Evolutionary conservation across 2,329 filamentous ascomycete species (phyloP), one percentile per base, ranked within the genome.

Genomic region (Emmonsia crescens): DNA sequence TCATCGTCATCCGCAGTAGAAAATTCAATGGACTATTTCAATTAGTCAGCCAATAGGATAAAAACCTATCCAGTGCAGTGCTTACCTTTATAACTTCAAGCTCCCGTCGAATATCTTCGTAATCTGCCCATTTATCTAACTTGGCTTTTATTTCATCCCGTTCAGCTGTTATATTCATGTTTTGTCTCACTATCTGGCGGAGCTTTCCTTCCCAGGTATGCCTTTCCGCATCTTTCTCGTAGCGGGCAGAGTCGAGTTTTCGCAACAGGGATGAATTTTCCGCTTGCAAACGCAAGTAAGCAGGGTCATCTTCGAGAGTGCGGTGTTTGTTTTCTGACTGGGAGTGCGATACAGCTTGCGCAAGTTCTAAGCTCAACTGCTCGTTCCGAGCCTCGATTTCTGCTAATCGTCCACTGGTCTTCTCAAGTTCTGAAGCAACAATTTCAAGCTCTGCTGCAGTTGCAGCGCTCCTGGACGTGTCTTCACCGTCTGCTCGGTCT

Each of bases 381-480:
- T 99, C 94, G 72, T 99, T 99, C 60, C 94, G 86, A 14, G 90
- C 89, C 75, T 97, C 91, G 8, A 97, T 85, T 66, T 99, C 93
- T 24, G 92, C 91, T 63, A 99, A 79, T 63, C 95, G 82, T 51
- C 89, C 79, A 70, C 89, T 96, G 14, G 93, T 93, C 69, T 91
- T 87, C 72, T 99, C 94, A 31, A 99, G 77, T 69, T 99, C 94
- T 0, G 91, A 89, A 70, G 89, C 88, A 61, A 96, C 87, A 79
- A 99, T 93, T 68, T 97, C 94, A 63, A 99, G 81, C 75, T 99
- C 94, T 14, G 93, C 94, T 68, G 85, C 90, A 3, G 89, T 89
- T 59, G 94, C 89, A 62, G 87, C 84, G 38, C 82, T 84, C 31
- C 82, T 81, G 33, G 80, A 80, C 21, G 71, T 76, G 31, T 83